Percentiles rank a stretch among this genome's conserved stretches.
Evolutionary conservation across 805 yeast species (phyloP).

Genomic region (Metschnikowia borealis): DNA sequence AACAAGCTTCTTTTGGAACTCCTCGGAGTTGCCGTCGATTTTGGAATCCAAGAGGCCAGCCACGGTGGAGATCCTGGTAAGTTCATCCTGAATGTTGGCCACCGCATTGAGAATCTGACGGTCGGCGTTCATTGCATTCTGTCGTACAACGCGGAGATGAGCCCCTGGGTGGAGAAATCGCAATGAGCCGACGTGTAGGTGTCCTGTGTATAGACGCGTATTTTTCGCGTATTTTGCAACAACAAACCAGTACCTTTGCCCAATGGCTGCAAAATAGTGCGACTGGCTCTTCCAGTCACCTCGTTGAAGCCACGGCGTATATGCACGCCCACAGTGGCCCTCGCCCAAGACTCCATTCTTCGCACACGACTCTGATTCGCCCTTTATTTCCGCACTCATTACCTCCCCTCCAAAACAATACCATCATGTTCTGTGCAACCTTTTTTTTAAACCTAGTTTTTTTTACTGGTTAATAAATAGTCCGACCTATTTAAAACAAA

Average conservation of each 20-base stretch:
- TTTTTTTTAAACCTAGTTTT: no score
- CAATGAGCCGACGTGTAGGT: background rate
- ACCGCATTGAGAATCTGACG: slow-evolving; percentile 14
- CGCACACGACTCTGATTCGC: no score
- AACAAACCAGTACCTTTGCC: background rate
- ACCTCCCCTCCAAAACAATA: background rate
- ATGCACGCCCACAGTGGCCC: background rate
- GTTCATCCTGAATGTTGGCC: slow-evolving; percentile 16
- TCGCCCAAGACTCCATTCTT: background rate
- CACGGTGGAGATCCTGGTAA: slow-evolving; percentile 10
- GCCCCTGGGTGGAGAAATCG: slow-evolving; percentile 1
- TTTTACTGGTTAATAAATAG: no score
- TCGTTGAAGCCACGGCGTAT: background rate
- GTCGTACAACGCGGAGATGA: background rate
- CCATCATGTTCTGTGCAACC: no score
- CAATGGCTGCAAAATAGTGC: slow-evolving; percentile 6
- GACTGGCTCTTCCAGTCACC: background rate
- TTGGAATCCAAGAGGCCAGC: slow-evolving; percentile 6
- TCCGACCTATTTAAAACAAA: no score
- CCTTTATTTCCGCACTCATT: background rate
- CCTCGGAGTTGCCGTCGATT: slow-evolving; percentile 1
- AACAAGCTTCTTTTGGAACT: slow-evolving; percentile 10
- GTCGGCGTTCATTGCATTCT: slow-evolving; percentile 12
- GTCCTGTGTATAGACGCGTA: slow-evolving; percentile 1
- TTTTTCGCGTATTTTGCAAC: slow-evolving; percentile 5